phyloP scores from a whole-genome alignment of 352 stramenopile genomes.

The Pelagophyceae sp. region DNA sequence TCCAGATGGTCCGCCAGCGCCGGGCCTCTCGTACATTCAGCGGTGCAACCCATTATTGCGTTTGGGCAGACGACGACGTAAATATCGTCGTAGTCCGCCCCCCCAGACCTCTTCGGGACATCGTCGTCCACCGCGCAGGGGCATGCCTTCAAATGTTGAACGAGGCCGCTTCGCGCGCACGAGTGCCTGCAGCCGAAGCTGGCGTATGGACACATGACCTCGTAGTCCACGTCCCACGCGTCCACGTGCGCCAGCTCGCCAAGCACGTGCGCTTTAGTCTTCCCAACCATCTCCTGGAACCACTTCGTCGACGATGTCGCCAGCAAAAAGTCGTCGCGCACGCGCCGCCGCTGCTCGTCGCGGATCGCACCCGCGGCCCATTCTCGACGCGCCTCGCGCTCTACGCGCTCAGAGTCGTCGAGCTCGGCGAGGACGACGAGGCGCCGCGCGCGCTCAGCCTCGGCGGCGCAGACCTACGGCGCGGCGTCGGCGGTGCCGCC shows the following conservation, averaged over 20 bases:
- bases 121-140: not conserved
- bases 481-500: too few species aligned
- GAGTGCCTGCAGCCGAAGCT: conserved; percentile 24
- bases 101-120: not conserved
- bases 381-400: conserved; percentile 22
- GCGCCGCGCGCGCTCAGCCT: conserved; percentile 27
- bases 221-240: conserved; percentile 24
- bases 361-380: conserved; percentile 26
- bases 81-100: not conserved
- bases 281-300: conserved; percentile 15
- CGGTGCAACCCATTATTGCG: conserved; percentile 26
- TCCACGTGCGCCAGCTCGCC: not conserved
- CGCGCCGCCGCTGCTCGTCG: conserved; percentile 20
- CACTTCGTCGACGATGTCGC: conserved; percentile 4
- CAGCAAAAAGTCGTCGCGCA: conserved; percentile 19
- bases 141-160: conserved; percentile 20
- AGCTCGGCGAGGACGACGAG: conserved; percentile 17
- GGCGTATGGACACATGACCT: conserved; percentile 29
- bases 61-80: conserved; percentile 30
- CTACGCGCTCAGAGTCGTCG: conserved; percentile 13
- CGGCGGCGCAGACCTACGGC: conserved; percentile 11
- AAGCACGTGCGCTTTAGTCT: conserved; percentile 9
- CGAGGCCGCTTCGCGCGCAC: conserved; percentile 21
- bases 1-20: conserved; percentile 20
- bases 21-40: conserved; percentile 13